Conservation (phyloP, 306 rosid genomes). For the Sindora glabra region DNA sequence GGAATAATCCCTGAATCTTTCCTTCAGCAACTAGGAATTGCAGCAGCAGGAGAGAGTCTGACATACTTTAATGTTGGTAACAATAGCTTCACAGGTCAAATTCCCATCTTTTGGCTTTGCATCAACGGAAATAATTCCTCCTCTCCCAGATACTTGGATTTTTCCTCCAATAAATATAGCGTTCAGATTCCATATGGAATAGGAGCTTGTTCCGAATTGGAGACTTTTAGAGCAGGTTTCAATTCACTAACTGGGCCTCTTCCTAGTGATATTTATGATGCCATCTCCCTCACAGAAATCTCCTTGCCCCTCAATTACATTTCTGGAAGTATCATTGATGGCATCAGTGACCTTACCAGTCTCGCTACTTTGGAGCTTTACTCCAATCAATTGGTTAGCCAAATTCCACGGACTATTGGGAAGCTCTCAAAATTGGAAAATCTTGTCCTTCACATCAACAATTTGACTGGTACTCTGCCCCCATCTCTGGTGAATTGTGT, state of each 20-base stretch:
- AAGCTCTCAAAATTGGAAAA: conserved; percentile 46
- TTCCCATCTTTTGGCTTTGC: conserved; percentile 48
- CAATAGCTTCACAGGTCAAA: conserved; percentile 59
- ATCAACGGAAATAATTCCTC: conserved; percentile 13
- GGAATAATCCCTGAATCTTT: conserved; percentile 51
- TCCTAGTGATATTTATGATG: conserved; percentile 52
- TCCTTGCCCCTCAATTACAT: conserved; percentile 58
- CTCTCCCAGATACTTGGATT: conserved; percentile 46
- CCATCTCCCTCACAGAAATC: conserved; percentile 36
- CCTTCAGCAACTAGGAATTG: conserved; percentile 21
- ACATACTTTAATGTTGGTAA: conserved; percentile 66
- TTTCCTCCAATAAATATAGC: conserved; percentile 47
- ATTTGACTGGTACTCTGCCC: conserved; percentile 60
- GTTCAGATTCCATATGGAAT: conserved; percentile 45
- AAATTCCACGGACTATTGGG: conserved; percentile 57
- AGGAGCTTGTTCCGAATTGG: conserved; percentile 56
- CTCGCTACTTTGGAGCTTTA: conserved; percentile 70
- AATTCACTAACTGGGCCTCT: conserved; percentile 51
- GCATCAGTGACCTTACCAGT: conserved; percentile 35
- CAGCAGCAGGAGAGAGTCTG: conserved; percentile 30
- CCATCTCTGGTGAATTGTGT: conserved; percentile 53
- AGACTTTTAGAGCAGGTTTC: conserved; percentile 69
- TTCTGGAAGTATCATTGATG: conserved; percentile 41
- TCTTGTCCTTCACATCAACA: conserved; percentile 62
- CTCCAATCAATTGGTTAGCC: conserved; percentile 51